phyloP scores from a whole-genome alignment of 768 basidiomycete species.

The Panaeolus papilionaceus region DNA sequence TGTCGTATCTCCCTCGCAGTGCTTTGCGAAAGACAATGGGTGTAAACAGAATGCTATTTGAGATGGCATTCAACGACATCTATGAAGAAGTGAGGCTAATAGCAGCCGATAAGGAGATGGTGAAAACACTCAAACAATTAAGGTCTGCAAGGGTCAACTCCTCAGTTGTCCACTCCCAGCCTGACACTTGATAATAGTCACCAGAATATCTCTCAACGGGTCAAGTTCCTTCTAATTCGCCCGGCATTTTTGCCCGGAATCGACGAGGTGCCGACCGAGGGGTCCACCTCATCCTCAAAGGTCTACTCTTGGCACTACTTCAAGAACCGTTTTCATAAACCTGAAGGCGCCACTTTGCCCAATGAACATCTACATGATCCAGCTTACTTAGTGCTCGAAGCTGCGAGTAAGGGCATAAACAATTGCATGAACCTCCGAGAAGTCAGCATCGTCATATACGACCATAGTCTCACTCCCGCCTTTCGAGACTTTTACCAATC shows the following conservation, averaged over 20 bases:
- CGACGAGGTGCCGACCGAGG: slow-evolving; percentile 19
- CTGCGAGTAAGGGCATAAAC: slow-evolving; percentile 21
- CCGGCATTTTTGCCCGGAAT: slow-evolving; percentile 34
- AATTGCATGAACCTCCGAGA: slow-evolving; percentile 29
- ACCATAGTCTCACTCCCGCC: slow-evolving; percentile 28
- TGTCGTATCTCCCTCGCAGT: slow-evolving; percentile 30
- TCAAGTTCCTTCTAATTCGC: slow-evolving; percentile 32
- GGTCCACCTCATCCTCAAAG: neutral
- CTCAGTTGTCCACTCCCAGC: neutral
- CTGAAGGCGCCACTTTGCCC: neutral
- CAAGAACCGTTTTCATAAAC: neutral
- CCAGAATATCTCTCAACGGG: slow-evolving; percentile 28
- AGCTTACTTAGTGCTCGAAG: slow-evolving; percentile 21
- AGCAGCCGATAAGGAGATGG: slow-evolving; percentile 27
- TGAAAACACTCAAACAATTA: slow-evolving; percentile 32
- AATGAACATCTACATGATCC: neutral
- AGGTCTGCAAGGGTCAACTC: slow-evolving; percentile 20
- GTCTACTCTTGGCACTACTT: neutral
- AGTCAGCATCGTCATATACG: slow-evolving; percentile 33
- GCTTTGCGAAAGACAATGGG: slow-evolving; percentile 34
- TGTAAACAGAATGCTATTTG: slow-evolving; percentile 35
- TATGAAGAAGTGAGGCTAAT: slow-evolving; percentile 37
- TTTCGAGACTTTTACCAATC: slow-evolving; percentile 29
- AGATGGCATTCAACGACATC: slow-evolving; percentile 36
- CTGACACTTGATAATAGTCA: slow-evolving; percentile 20